Base-by-base conservation (phyloP, 2,329 filamentous ascomycete species). In the Incumbomyces lentus region DNA sequence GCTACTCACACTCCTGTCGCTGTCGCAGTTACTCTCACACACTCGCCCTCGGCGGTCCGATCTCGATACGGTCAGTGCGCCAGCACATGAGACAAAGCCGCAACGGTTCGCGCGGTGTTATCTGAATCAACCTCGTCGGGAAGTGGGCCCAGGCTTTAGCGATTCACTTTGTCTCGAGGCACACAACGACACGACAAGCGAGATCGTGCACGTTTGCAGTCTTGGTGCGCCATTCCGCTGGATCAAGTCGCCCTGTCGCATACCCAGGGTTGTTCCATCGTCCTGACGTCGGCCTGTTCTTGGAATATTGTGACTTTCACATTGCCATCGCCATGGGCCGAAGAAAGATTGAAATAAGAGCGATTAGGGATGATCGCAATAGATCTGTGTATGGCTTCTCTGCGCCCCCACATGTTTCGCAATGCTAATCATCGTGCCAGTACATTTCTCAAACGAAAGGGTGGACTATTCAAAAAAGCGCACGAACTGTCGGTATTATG, bases 311-410 rank as follows among this genome's bases (percentile, higher is more conserved):
- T 19, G 36, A 32, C 19, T 29, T 30, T 40, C 31, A 35, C 8
- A 13, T 17, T n/a, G 42, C 18, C 12, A 12, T 7, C 44, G 69
- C 52, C 45, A 98, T 98, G 92, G 92, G 92, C 67, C 83, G 92
- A 68, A 82, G 92, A 77, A 98, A 98, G 80, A 98, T 98, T 65
- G 92, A 96, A 74, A 96, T 98, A 75, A 95, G 95, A 72, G 87
- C 90, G 59, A 96, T 96, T 76, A 95, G 95, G 70, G 89, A 95
- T 80, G 89, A 95, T 69, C 81, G 89, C 61, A 95, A 95, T 65
- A 87, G 89, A 65, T 95, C 89, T 61, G 89, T 95, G 89, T 95
- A 87, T 68, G 86, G 74, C 12, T 56, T 53, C 58, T 49, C 19
- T 8, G 6, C 19, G 7, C 5, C n/a, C n/a, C n/a, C n/a, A n/a